Percentiles rank a stretch among this genome's conserved stretches.
Evolutionary conservation across 768 basidiomycete genomes (phyloP).

Genomic region (Xanthoconium purpureum): DNA sequence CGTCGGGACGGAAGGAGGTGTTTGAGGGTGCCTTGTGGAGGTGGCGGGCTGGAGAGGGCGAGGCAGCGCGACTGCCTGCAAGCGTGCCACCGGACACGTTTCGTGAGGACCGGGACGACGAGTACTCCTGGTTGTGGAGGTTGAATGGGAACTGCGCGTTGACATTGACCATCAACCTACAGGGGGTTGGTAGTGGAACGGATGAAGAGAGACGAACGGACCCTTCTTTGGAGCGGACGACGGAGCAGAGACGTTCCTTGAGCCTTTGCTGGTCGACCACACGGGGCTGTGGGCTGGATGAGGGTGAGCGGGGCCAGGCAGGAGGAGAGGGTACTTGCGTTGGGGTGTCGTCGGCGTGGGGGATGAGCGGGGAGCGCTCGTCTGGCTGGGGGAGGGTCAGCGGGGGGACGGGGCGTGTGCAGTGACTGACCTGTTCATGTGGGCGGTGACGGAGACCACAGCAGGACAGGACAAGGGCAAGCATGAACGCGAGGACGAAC

Average conservation of each 20-base stretch:
- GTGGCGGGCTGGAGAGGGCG: conserved; percentile 18
- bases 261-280: conserved; percentile 48
- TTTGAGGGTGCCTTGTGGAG: conserved; percentile 22
- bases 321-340: conserved; percentile 14
- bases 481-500: conserved; percentile 18
- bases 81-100: conserved; percentile 34
- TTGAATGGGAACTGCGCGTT: conserved; percentile 60
- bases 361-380: conserved; percentile 31
- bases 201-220: conserved; percentile 27
- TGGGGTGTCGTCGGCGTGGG: conserved; percentile 24
- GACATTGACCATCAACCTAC: conserved; percentile 71
- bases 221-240: conserved; percentile 63
- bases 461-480: conserved; percentile 28
- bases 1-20: conserved; percentile 21
- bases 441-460: conserved; percentile 25
- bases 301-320: neutral
- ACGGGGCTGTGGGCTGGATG: conserved; percentile 26
- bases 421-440: conserved; percentile 17
- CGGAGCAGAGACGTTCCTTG: conserved; percentile 49
- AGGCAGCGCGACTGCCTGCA: conserved; percentile 18
- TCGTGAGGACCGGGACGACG: conserved; percentile 30
- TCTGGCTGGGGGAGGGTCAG: conserved; percentile 10
- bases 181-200: neutral
- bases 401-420: neutral
- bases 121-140: conserved; percentile 36